Evolutionary conservation across 2,329 filamentous ascomycete species (phyloP).

Genomic region (Neodidymelliopsis sp.): DNA sequence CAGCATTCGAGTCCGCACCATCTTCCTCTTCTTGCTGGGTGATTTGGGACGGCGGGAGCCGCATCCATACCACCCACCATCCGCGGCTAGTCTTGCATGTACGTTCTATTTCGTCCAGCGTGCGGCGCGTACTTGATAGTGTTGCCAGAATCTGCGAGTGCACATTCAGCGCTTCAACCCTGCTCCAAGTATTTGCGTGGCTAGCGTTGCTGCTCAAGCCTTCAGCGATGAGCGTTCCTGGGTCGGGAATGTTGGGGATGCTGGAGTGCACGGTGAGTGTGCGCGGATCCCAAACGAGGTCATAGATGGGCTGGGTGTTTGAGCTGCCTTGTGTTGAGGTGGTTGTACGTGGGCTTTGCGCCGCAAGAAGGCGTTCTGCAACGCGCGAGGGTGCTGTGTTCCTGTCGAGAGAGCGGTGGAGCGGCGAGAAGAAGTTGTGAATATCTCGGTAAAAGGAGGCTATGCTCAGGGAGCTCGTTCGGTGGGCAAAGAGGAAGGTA

Average conservation of each 20-base stretch:
- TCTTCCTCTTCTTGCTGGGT: neutral
- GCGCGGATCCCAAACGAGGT: slow-evolving; percentile 67
- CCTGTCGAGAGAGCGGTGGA: slow-evolving; percentile 55
- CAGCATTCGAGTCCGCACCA: slow-evolving; percentile 9
- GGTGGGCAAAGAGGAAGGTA: slow-evolving; percentile 72
- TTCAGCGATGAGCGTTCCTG: slow-evolving; percentile 53
- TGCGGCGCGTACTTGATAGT: slow-evolving; percentile 58
- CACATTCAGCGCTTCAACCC: slow-evolving; percentile 68
- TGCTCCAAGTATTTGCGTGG: slow-evolving; percentile 52
- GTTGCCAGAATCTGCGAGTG: slow-evolving; percentile 67
- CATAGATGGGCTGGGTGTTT: slow-evolving; percentile 60
- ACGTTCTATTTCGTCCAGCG: slow-evolving; percentile 60
- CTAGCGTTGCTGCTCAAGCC: slow-evolving; percentile 35
- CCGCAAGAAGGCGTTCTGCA: slow-evolving; percentile 51
- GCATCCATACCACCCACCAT: slow-evolving; percentile 74
- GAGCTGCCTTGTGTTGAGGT: slow-evolving; percentile 42
- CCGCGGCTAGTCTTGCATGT: slow-evolving; percentile 69
- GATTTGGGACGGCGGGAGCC: slow-evolving; percentile 51
- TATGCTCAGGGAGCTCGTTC: slow-evolving; percentile 62
- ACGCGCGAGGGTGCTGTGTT: slow-evolving; percentile 53
- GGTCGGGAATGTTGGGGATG: slow-evolving; percentile 69
- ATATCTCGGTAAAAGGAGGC: slow-evolving; percentile 58
- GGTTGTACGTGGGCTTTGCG: slow-evolving; percentile 46
- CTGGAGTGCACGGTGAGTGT: slow-evolving; percentile 66
- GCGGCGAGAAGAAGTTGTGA: slow-evolving; percentile 59